Percentiles rank a stretch among this genome's conserved stretches.
These are phyloP conservation scores for Decorospora gaudefroyi DNA, from an alignment of 2,329 filamentous ascomycete species.

Conservation along the genomic window DNA sequence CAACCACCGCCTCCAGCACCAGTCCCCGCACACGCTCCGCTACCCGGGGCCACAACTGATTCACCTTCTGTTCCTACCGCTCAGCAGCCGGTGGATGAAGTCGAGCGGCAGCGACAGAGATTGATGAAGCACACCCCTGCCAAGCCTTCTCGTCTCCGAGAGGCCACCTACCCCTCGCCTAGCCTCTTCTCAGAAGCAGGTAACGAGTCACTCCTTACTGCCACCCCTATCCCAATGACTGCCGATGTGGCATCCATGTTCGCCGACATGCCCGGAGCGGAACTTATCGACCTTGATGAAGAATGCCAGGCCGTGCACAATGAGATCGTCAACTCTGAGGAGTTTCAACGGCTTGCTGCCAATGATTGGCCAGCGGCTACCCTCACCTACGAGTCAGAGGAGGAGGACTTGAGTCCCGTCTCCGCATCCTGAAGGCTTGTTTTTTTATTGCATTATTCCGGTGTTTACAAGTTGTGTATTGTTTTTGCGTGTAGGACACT, in stretches of 20 bases:
- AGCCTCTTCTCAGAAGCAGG: slow-evolving; percentile 37
- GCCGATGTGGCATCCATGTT: slow-evolving; percentile 18
- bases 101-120: slow-evolving; percentile 37
- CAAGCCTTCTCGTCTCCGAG: slow-evolving; percentile 42
- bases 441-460: slow-evolving; percentile 8
- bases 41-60: slow-evolving; percentile 27
- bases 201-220: slow-evolving; percentile 25
- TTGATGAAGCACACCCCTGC: slow-evolving; percentile 43
- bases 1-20: slow-evolving; percentile 45
- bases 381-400: slow-evolving; percentile 32
- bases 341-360: slow-evolving; percentile 16
- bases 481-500: not conserved
- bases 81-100: slow-evolving; percentile 27
- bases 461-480: slow-evolving; percentile 1
- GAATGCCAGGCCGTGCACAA: slow-evolving; percentile 20
- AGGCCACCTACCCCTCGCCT: slow-evolving; percentile 41
- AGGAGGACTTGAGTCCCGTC: slow-evolving; percentile 26
- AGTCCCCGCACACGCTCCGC: slow-evolving; percentile 40
- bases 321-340: slow-evolving; percentile 12
- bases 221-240: slow-evolving; percentile 21
- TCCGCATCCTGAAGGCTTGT: slow-evolving; percentile 7
- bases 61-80: slow-evolving; percentile 4
- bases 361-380: slow-evolving; percentile 21
- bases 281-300: slow-evolving; percentile 26
- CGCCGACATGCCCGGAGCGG: slow-evolving; percentile 26